These are phyloP conservation scores for Vigna radiata DNA, from an alignment of 306 rosid genomes.

Conservation along the genomic window DNA sequence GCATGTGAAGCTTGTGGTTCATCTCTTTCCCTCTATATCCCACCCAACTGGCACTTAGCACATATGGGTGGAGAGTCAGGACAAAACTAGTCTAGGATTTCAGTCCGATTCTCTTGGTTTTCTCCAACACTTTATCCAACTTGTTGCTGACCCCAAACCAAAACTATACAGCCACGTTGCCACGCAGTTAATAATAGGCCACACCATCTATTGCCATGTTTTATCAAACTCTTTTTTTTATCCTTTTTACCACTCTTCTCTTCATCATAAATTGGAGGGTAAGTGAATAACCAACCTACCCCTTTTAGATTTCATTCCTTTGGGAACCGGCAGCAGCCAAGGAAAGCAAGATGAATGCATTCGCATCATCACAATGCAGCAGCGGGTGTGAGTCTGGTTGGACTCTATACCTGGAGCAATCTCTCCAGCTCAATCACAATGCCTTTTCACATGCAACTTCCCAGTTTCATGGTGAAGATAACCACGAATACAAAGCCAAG, in stretches of 20 bases:
- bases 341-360: constrained; percentile 49
- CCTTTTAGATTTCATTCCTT: constrained; percentile 24
- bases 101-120: constrained; percentile 53
- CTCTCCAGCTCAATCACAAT: constrained; percentile 55
- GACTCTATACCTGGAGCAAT: constrained; percentile 89
- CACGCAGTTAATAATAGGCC: constrained; percentile 39
- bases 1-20: constrained; percentile 66
- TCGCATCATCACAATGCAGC: constrained; percentile 72
- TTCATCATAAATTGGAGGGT: constrained; percentile 46
- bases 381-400: constrained; percentile 99
- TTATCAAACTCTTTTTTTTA: constrained; percentile 5
- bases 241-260: constrained; percentile 40
- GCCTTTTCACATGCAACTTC: constrained; percentile 44
- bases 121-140: constrained; percentile 52
- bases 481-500: constrained; percentile 36
- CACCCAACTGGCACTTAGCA: constrained; percentile 66
- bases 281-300: background rate
- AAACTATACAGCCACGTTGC: constrained; percentile 42
- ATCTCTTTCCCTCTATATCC: constrained; percentile 43
- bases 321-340: background rate
- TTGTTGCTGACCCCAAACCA: constrained; percentile 41
- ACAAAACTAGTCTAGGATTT: constrained; percentile 67
- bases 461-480: constrained; percentile 30
- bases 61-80: constrained; percentile 53
- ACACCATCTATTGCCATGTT: background rate